Evolutionary conservation across 345 rosid genomes (phyloP).

Genomic region (Lenwebbia sp.): DNA sequence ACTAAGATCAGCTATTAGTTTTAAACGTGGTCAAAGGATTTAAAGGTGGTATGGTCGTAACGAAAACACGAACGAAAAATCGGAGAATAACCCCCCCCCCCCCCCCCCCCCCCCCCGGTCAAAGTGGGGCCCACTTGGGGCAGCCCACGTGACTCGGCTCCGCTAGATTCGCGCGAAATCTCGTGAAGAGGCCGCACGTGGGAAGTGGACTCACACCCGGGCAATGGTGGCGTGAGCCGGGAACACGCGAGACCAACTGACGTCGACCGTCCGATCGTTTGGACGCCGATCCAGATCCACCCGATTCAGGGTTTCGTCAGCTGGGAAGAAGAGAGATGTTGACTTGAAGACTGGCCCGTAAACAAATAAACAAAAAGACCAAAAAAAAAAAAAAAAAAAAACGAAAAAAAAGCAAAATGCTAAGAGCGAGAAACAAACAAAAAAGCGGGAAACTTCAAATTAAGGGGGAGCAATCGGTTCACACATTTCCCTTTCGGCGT

Average conservation of each 20-base stretch:
- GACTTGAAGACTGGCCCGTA: background rate
- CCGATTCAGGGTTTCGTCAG: background rate
- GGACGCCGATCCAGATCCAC: background rate
- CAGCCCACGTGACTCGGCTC: background rate
- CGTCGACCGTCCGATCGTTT: accelerated
- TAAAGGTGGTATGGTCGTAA: background rate
- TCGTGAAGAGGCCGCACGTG: background rate
- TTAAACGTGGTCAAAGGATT: background rate
- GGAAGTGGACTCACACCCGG: background rate
- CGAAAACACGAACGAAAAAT: background rate
- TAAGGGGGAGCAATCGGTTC: background rate
- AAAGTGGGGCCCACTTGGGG: background rate
- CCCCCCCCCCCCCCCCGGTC: too few relatives aligned
- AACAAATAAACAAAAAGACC: too few relatives aligned
- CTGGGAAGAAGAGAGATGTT: background rate
- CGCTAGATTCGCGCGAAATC: background rate
- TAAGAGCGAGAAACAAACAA: background rate
- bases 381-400: background rate
- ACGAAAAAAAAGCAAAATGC: background rate
- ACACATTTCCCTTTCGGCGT: background rate
- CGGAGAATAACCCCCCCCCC: too few relatives aligned
- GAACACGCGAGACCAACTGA: accelerated
- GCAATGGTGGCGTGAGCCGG: background rate
- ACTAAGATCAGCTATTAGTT: background rate
- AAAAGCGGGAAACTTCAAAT: conserved; percentile 30